Evolutionary conservation across 2,329 filamentous ascomycete genomes (phyloP).

Genomic region (Alternaria sp.): DNA sequence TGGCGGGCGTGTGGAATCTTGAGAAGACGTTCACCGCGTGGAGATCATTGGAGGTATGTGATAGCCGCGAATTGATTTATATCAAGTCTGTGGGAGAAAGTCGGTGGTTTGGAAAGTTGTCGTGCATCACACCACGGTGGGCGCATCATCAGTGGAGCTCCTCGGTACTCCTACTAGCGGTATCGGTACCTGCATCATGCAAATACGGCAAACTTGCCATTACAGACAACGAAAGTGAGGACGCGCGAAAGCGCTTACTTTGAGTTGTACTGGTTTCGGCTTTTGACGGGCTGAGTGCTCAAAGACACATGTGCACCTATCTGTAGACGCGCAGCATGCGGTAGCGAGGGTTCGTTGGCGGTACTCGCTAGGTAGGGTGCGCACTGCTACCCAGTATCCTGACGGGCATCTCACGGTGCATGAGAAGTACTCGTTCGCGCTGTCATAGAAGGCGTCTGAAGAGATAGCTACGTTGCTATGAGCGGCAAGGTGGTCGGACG

Average conservation of each 20-base stretch:
- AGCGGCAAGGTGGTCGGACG: not conserved
- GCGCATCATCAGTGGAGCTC: constrained; percentile 24
- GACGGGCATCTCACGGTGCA: not conserved
- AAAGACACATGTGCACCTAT: not conserved
- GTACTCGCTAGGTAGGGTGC: not conserved
- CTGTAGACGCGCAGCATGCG: not conserved
- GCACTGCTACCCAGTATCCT: not conserved
- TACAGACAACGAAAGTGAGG: not conserved
- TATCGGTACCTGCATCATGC: constrained; percentile 17
- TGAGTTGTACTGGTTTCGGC: not conserved
- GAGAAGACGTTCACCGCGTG: constrained; percentile 17
- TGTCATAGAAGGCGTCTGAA: not conserved
- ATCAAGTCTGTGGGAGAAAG: constrained; percentile 6
- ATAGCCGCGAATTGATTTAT: constrained; percentile 8
- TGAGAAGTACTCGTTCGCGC: not conserved
- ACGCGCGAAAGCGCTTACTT: not conserved
- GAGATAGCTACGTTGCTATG: constrained; percentile 2
- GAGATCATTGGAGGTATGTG: constrained; percentile 15
- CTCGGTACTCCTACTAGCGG: constrained; percentile 17
- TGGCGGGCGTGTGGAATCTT: constrained; percentile 26
- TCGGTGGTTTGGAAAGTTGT: constrained; percentile 13
- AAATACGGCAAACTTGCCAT: constrained; percentile 23
- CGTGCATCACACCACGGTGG: constrained; percentile 42
- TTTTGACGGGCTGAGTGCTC: not conserved
- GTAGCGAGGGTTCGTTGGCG: not conserved